phyloP scores from a whole-genome alignment of 129 eudicot species.

The Smallanthus sonchifolius region DNA sequence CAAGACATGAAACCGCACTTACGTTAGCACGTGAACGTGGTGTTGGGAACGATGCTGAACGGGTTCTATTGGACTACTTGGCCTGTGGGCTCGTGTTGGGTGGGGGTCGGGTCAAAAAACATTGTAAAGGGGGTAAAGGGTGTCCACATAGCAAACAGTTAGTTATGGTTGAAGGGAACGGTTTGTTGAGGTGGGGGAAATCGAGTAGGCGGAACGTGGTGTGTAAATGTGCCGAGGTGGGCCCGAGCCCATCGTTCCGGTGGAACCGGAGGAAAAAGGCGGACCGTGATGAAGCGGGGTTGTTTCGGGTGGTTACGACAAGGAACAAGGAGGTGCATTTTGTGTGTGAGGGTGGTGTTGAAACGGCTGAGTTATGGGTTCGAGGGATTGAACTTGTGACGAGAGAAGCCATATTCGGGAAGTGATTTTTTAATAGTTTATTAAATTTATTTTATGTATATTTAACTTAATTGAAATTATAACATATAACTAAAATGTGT shows the following conservation, averaged over 20 bases:
- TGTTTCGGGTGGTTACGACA: slow-evolving; percentile 67
- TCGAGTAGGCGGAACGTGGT: slow-evolving; percentile 70
- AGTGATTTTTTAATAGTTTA: not conserved
- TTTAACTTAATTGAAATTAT: not conserved
- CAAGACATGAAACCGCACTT: slow-evolving; percentile 64
- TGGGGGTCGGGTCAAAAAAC: slow-evolving; percentile 63
- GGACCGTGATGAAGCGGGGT: slow-evolving; percentile 57
- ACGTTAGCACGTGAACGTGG: slow-evolving; percentile 44
- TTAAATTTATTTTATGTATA: not conserved
- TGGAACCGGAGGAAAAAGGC: slow-evolving; percentile 54
- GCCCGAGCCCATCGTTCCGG: slow-evolving; percentile 45
- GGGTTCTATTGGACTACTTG: slow-evolving; percentile 51
- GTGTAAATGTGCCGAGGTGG: slow-evolving; percentile 69
- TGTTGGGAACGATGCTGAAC: slow-evolving; percentile 41
- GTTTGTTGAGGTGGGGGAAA: slow-evolving; percentile 73
- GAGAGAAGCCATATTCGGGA: slow-evolving; percentile 57
- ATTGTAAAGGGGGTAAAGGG: slow-evolving; percentile 70
- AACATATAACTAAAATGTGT: not conserved
- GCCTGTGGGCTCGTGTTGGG: slow-evolving; percentile 58
- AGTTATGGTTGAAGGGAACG: slow-evolving; percentile 48
- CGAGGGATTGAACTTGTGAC: slow-evolving; percentile 85
- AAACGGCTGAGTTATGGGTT: slow-evolving; percentile 80
- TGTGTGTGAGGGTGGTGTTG: slow-evolving; percentile 69
- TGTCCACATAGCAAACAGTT: slow-evolving; percentile 60
- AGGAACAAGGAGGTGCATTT: slow-evolving; percentile 82